Percentiles rank a stretch among this genome's conserved stretches.
Conservation (phyloP, 106 monocot genomes). For the Posidonia australis region DNA sequence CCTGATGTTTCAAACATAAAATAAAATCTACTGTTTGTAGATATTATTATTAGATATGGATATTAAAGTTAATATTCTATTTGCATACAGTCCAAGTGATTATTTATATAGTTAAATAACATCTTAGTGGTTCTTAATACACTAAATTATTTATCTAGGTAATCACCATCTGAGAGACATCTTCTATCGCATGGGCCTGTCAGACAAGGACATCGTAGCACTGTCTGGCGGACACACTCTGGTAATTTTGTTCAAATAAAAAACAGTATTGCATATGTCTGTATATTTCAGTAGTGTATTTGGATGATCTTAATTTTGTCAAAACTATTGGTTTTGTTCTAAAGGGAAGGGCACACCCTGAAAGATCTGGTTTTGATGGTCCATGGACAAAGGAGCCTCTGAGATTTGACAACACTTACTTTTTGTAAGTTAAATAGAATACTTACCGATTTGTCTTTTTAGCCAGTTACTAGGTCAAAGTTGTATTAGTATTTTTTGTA, state of each 20-base stretch:
- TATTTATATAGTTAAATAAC: neutral
- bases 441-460: neutral
- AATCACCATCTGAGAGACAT: constrained; percentile 23
- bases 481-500: neutral
- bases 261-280: neutral
- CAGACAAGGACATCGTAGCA: constrained; percentile 34
- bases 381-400: constrained; percentile 90
- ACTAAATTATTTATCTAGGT: constrained; percentile 5
- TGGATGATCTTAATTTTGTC: neutral
- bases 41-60: no score
- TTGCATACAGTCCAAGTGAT: no score
- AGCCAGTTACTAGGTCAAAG: neutral
- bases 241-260: constrained; percentile 1
- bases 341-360: constrained; percentile 53
- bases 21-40: no score
- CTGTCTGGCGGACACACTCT: constrained; percentile 27
- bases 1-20: no score
- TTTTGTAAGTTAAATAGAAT: constrained; percentile 43
- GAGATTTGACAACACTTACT: constrained; percentile 95
- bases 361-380: constrained; percentile 96
- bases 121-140: neutral
- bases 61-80: no score
- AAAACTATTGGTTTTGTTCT: neutral
- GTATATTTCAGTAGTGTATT: neutral
- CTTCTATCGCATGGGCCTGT: constrained; percentile 29